Base-by-base conservation (phyloP, 352 stramenopile species). In the Globisporangium rhizosaccharum region DNA sequence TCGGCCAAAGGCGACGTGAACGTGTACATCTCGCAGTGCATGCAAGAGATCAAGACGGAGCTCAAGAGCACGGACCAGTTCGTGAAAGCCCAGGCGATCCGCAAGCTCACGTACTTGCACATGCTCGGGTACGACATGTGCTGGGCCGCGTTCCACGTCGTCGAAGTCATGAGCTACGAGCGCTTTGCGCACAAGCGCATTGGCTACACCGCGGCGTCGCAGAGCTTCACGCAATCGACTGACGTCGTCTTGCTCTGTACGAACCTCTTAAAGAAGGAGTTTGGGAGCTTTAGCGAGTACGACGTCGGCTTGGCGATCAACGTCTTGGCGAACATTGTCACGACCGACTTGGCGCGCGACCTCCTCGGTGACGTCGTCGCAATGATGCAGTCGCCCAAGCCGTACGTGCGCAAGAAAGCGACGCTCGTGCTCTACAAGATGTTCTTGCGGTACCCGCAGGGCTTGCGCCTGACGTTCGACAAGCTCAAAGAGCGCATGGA, bases 91-190 rank as follows among this genome's bases (percentile, higher is more conserved):
- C 94, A 99, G 66, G 97, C 96, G 20, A 82, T 99, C 48, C 90
- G 96, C 62, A 99, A 99, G 72, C 78, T 99, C 57, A 98, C 96
- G 59, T 97, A 97, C 65, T 67, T 97, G 57, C 93, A 99, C 76
- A 99, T 99, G 96, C 87, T 99, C 65, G 97, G 97, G 52, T 99
- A 99, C 72, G 94, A 98, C 74, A 98, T 99, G 90, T 94, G 73
- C 55, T 99, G 96, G 95, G 96, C 97, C 11, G 87, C 91, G 28
- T 99, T 99, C 79, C 87, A 97, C 63, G 88, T 98, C 42, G 96
- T 99, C 45, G 97, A 99, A 68, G 96, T 99, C 62, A 99, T 99
- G 96, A 92, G 83, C 63, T 92, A 90, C 69, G 85, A 94, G 67
- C 78, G 85, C 14, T 99, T 99, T 72, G 88, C 90, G 15, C 91